phyloP scores from a whole-genome alignment of 2,329 filamentous ascomycete species.

The Cytospora piceae region DNA sequence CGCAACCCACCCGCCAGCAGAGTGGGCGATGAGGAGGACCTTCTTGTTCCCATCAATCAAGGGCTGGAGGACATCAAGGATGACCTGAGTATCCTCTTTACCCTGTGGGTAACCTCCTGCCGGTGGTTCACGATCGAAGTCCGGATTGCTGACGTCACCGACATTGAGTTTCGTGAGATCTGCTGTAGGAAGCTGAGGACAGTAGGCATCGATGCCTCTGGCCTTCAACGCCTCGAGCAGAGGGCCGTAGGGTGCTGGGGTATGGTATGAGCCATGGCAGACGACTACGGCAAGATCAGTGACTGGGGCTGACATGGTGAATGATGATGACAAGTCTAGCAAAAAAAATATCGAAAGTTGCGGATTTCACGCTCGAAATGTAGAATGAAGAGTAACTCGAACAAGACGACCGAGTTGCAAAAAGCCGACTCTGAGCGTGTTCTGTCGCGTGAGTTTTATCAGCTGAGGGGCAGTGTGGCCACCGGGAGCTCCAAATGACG shows the following conservation, averaged over 20 bases:
- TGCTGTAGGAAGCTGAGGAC: slow-evolving; percentile 40
- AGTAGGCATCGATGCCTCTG: slow-evolving; percentile 38
- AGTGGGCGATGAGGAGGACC: slow-evolving; percentile 40
- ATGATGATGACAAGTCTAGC: no score
- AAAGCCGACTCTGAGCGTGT: no score
- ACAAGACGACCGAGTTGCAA: no score
- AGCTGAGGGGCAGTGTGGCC: no score
- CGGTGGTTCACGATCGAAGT: slow-evolving; percentile 36
- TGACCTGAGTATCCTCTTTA: slow-evolving; percentile 26
- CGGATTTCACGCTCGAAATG: no score
- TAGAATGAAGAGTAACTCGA: no score
- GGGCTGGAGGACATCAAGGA: slow-evolving; percentile 25
- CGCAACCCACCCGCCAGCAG: slow-evolving; percentile 41
- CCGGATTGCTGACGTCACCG: slow-evolving; percentile 32
- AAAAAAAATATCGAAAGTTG: no score
- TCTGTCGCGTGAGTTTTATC: no score
- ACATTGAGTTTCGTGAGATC: slow-evolving; percentile 36
- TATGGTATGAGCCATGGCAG: slow-evolving; percentile 39
- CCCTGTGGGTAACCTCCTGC: slow-evolving; percentile 38
- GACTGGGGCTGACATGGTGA: not conserved
- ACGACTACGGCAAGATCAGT: slow-evolving; percentile 31
- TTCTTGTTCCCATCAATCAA: slow-evolving; percentile 34
- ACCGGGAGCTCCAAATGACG: no score
- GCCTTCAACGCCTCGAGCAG: slow-evolving; percentile 34
- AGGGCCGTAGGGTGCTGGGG: slow-evolving; percentile 37